phyloP scores from a whole-genome alignment of 2,329 filamentous ascomycete genomes.

The Byssothecium circinans region DNA sequence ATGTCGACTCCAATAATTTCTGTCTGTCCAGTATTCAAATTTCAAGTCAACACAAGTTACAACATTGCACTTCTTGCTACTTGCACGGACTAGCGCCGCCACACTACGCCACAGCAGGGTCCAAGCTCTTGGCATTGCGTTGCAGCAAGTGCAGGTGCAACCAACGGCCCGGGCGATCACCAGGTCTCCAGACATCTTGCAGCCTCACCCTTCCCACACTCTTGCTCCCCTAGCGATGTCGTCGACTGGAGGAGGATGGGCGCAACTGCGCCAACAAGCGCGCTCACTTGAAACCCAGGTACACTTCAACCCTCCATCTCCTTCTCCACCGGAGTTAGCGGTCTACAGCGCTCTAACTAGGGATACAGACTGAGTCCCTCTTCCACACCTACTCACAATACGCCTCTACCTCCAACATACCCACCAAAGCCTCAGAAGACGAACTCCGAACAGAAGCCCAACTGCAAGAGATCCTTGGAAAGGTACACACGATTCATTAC shows the following conservation, averaged over 20 bases:
- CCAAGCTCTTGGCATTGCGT: conserved; percentile 29
- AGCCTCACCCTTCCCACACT: neutral
- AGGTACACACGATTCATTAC: conserved; percentile 55
- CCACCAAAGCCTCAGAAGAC: conserved; percentile 80
- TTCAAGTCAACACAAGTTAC: no score
- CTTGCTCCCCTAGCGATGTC: conserved; percentile 30
- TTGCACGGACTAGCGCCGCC: neutral
- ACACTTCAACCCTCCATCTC: conserved; percentile 27
- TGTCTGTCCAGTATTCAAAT: no score
- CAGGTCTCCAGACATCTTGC: conserved; percentile 4
- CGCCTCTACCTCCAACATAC: conserved; percentile 75
- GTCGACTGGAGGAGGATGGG: conserved; percentile 66
- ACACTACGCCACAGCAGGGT: neutral
- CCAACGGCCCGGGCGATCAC: conserved; percentile 8
- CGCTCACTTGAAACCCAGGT: conserved; percentile 89
- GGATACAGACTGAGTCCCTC: conserved; percentile 73
- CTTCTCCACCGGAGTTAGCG: conserved; percentile 15
- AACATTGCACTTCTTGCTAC: no score
- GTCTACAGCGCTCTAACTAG: conserved; percentile 25
- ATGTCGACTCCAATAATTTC: no score
- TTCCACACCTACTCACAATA: conserved; percentile 91
- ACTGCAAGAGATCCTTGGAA: conserved; percentile 80
- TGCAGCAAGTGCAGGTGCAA: conserved; percentile 18
- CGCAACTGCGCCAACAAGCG: conserved; percentile 90
- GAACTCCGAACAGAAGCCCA: conserved; percentile 78